Base-by-base conservation (phyloP, 2,329 filamentous ascomycete genomes). In the Raffaelea ambrosiae region DNA sequence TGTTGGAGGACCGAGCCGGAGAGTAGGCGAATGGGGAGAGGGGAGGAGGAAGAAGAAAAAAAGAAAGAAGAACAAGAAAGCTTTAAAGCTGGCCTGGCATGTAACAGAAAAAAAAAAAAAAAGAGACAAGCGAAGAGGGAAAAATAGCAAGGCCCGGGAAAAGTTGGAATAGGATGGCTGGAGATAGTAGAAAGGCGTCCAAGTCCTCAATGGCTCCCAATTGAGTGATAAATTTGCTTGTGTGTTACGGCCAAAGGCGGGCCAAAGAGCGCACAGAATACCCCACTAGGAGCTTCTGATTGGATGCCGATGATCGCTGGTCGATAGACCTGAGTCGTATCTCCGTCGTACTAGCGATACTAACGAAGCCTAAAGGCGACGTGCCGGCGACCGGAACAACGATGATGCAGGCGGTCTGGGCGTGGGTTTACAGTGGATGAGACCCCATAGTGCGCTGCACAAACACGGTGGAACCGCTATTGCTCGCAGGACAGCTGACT, bases 221-320 rank as follows among this genome's bases (percentile, higher is more conserved):
- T 49, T 53, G 51, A 51, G 51, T 26, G 52, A 50, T 54, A 52
- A 53, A 47, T 52, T 52, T 48, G 33, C 52, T 50, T 50, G 48
- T 52, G 51, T 48, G 21, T 13, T 31, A 29, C 49, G 49, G 49
- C 48, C 44, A 48, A 35, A 31, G n/a, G 31, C 41, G 47, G 47
- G 43, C 47, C 31, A 49, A 43, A 42, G 40, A 21, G 19, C 36
- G 21, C 22, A 43, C 11, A 39, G 44, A 21, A 13, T 29, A 21
- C 23, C 3, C 41, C 39, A 19, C 29, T 36, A 13, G 29, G 22
- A 19, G 39, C 31, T 11, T 26, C 21, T 47, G 48, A 47, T 50
- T 52, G 46, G 48, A 26, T n/a, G 14, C 13, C 40, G 26, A 42
- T 35, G 35, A 36, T 41, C 39, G 13, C 14, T 21, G n/a, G 29